A percentile compares a stretch with the other conserved stretches of the same genome.
phyloP scores from a whole-genome alignment of 2,329 filamentous ascomycete genomes.

The Diplodia intermedia region DNA sequence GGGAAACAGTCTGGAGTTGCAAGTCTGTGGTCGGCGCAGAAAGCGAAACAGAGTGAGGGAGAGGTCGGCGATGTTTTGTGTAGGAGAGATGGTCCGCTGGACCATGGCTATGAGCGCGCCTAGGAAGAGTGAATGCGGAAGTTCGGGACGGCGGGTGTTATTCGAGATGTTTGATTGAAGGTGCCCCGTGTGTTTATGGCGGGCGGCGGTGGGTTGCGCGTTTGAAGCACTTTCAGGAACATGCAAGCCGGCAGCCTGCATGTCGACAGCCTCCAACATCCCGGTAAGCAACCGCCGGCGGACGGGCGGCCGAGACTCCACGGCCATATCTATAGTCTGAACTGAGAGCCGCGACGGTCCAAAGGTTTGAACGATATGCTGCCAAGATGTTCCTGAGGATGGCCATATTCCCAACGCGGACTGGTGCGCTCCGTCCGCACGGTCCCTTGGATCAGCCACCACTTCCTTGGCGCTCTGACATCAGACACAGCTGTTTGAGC shows the following conservation, averaged over 20 bases:
- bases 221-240: neutral
- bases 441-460: conserved; percentile 6
- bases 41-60: neutral
- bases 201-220: neutral
- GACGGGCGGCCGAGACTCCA: too few species aligned
- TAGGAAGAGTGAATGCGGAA: neutral
- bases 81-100: neutral
- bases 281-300: neutral
- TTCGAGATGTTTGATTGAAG: neutral
- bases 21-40: too few species aligned
- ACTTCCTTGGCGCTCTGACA: conserved; percentile 19
- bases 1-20: neutral
- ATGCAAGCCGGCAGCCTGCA: neutral
- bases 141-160: too few species aligned
- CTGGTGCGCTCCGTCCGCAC: conserved; percentile 1
- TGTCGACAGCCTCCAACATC: neutral
- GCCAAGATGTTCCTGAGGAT: neutral
- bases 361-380: neutral
- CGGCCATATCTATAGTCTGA: neutral
- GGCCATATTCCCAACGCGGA: neutral
- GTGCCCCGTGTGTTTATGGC: neutral
- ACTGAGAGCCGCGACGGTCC: neutral
- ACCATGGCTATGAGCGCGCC: neutral
- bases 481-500: neutral
- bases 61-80: neutral